Evolutionary conservation across 345 rosid genomes (phyloP), one percentile per base, ranked within the genome.

Genomic region (Eutrema japonicum): DNA sequence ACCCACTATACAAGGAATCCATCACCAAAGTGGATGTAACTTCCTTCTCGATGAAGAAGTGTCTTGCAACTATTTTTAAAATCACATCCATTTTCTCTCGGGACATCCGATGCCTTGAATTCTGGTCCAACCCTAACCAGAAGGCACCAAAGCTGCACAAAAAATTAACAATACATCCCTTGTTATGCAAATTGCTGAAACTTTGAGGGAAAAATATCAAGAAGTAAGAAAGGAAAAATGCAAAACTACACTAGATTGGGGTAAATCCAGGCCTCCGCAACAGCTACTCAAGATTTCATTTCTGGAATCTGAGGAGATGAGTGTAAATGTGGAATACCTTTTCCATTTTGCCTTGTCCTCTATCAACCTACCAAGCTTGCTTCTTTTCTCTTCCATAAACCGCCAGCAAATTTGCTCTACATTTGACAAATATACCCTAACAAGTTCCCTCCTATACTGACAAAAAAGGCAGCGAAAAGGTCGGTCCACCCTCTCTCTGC

Each of bases 1-100:
- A 80, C 64, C 98, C 98, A 76, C 96, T 94, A 77, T 94, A 87
- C 81, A 94, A 85, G 85, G 96, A 89, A 87, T 94, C 98, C 98
- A 94, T 91, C 48, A 91, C 93, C 90, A 94, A 86, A 59, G 98
- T 94, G 67, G 98, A 91, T 49, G 97, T 84, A 57, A 92, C 96
- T 86, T 91, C 96, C 85, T 89, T 89, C 82, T 89, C 93, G 64
- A 91, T 82, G 75, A 94, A 94, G 83, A 91, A 94, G 66, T 89
- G 90, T 49, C 88, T 94, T 57, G 90, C 97, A 70, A 87, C 92
- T 75, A 87, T 82, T 85, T 88, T 94, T 74, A 91, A 79, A 79
- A 94, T 83, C 64, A 71, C 85, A 74, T 94, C 96, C 68, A 79
- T 78, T 82, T 88, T 91, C 82, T 94, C 98, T 80, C 79, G 79